Percentiles rank a stretch among this genome's conserved stretches.
Evolutionary conservation across 495 filamentous ascomycete genomes (phyloP).

Genomic region (Aspergillus indologenus): DNA sequence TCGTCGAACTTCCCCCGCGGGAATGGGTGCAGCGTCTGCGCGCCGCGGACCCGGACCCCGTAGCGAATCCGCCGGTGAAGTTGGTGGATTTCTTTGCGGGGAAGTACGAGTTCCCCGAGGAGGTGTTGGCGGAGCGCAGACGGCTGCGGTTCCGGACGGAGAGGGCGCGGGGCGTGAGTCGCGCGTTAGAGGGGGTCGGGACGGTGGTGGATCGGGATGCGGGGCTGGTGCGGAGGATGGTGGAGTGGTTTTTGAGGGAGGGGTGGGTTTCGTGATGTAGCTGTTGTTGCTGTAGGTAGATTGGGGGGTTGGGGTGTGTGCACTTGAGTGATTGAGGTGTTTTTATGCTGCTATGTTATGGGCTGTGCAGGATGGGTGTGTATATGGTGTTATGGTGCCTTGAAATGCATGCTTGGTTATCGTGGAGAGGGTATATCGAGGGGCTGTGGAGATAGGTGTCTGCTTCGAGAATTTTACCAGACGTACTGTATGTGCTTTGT

Average conservation of each 20-base stretch:
- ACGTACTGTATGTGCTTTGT: too few species aligned
- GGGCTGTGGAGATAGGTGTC: too few species aligned
- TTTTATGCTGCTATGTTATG: background rate
- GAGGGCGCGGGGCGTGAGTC: conserved; percentile 15
- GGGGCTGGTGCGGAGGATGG: conserved; percentile 22
- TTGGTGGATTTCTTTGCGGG: conserved; percentile 41
- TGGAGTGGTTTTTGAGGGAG: conserved; percentile 22
- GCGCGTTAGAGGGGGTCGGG: conserved; percentile 12
- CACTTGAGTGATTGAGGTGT: background rate
- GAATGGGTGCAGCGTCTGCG: conserved; percentile 23
- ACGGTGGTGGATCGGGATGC: conserved; percentile 6
- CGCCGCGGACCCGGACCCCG: conserved; percentile 28
- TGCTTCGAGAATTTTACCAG: too few species aligned
- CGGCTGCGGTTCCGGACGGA: conserved; percentile 18
- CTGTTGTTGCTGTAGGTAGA: background rate
- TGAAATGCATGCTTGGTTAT: too few species aligned
- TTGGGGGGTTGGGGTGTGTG: background rate
- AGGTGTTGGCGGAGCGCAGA: background rate
- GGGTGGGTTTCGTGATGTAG: background rate
- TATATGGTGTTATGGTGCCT: too few species aligned
- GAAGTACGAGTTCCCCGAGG: conserved; percentile 19
- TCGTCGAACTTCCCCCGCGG: conserved; percentile 17
- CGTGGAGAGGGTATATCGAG: too few species aligned
- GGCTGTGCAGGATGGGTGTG: too few species aligned
- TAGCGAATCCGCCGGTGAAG: conserved; percentile 43